Evolutionary conservation across 2,329 filamentous ascomycete genomes (phyloP), one percentile per base, ranked within the genome.

Genomic region (Talaromyces sp.): DNA sequence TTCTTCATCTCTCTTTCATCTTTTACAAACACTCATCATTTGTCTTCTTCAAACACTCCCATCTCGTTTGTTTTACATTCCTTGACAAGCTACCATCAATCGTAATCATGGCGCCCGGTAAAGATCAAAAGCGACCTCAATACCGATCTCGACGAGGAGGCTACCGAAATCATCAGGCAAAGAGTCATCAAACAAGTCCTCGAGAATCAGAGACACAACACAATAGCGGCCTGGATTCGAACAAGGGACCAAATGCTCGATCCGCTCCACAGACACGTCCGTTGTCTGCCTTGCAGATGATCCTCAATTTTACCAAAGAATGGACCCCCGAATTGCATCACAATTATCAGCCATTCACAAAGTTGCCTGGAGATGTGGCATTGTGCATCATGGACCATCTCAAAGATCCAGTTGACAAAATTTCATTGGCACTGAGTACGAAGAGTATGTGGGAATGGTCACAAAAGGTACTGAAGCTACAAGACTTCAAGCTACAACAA

Each of bases 321-420:
- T 59, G 56, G 56, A 11, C 13, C 6, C 56, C 56, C 1, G 27
- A 43, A 1, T 1, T n/a, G 10, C 14, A 59, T 14, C 56, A 45
- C 56, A 43, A 45, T 22, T 9, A 11, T 13, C 63, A 48, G 39
- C 56, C 43, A 7, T 65, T 65, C 6, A 13, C 47, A 24, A 39
- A 37, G 37, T 31, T 65, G 16, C 63, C 63, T 7, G 39, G 41
- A 19, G 63, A 65, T 22, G 24, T 65, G 11, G 58, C 31, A 19
- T 14, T 65, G 16, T 37, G 33, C 13, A 65, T 65, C 22, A 19
- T 62, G 9, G 39, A 61, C 3, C 14, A 52, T 6, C 58, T 65
- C 3, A 27, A 22, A 4, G 41, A 62, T 24, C 48, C 48, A 11
- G 39, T 62, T 10, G 63, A 65, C 41, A 35, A 48, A n/a, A 1